These are phyloP conservation scores for Naegleria fowleri DNA, from an alignment of 208 protist species.

Conservation along the genomic window DNA sequence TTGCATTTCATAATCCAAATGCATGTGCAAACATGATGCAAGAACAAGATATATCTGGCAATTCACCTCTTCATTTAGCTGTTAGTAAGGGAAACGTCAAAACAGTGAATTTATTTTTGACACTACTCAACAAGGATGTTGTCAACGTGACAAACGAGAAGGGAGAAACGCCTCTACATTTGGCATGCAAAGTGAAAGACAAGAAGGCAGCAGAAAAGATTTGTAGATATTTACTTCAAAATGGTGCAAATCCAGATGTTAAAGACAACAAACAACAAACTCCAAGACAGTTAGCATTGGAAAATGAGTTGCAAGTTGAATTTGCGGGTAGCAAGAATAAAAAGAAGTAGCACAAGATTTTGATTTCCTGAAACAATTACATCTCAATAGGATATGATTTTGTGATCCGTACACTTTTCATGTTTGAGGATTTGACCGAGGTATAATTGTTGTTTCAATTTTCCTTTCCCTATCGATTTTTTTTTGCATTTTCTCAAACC, in stretches of 20 bases:
- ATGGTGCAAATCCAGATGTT: not conserved
- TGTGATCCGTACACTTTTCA: too few relatives aligned
- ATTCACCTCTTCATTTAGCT: not conserved
- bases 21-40: not conserved
- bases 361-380: too few relatives aligned
- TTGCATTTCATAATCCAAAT: not conserved
- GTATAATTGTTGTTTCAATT: too few relatives aligned
- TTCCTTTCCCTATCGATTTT: too few relatives aligned
- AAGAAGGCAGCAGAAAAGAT: not conserved
- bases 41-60: not conserved
- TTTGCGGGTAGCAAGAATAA: too few relatives aligned
- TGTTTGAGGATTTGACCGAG: too few relatives aligned
- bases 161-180: not conserved
- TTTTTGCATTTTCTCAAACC: too few relatives aligned
- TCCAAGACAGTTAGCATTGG: not conserved
- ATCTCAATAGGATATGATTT: too few relatives aligned
- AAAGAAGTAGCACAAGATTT: too few relatives aligned
- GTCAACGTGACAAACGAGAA: not conserved
- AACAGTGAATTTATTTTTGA: not conserved
- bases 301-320: not conserved
- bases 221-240: not conserved
- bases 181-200: not conserved
- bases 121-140: not conserved
- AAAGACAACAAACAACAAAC: conserved; percentile 17
- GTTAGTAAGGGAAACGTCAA: not conserved